phyloP scores from a whole-genome alignment of 2,329 filamentous ascomycete species.

The Colletotrichum kahawae region DNA sequence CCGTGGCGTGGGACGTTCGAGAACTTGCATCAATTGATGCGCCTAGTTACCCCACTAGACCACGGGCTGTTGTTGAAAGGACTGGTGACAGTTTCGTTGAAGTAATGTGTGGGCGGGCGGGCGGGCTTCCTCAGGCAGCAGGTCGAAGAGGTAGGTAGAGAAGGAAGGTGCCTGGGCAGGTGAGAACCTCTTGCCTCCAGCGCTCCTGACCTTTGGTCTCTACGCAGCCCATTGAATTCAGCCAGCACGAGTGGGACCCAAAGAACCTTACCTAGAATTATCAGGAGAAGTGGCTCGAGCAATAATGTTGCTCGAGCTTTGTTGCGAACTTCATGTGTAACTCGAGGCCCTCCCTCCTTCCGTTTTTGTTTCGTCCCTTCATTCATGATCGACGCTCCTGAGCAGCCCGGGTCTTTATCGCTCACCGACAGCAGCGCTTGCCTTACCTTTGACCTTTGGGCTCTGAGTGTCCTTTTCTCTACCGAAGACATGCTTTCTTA shows the following conservation, averaged over 20 bases:
- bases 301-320: fast-evolving
- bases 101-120: not conserved
- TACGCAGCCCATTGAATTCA: not conserved
- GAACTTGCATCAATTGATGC: not conserved
- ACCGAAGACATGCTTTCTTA: not conserved
- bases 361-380: not conserved
- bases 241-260: not conserved
- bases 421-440: fast-evolving
- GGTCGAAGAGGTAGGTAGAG: not conserved
- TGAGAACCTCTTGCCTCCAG: not conserved
- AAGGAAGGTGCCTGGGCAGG: not conserved
- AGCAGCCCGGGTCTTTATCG: not conserved
- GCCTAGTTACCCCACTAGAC: not conserved
- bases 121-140: not conserved
- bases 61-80: not conserved
- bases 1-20: not conserved
- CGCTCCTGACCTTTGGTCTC: not conserved
- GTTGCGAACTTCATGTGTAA: not conserved
- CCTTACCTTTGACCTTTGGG: fast-evolving
- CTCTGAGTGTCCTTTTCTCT: fast-evolving
- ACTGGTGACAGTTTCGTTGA: not conserved
- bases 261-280: fast-evolving
- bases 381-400: fast-evolving
- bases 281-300: fast-evolving
- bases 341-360: not conserved